Base-by-base conservation (phyloP, 306 rosid genomes). In the Cicer judaicum region DNA sequence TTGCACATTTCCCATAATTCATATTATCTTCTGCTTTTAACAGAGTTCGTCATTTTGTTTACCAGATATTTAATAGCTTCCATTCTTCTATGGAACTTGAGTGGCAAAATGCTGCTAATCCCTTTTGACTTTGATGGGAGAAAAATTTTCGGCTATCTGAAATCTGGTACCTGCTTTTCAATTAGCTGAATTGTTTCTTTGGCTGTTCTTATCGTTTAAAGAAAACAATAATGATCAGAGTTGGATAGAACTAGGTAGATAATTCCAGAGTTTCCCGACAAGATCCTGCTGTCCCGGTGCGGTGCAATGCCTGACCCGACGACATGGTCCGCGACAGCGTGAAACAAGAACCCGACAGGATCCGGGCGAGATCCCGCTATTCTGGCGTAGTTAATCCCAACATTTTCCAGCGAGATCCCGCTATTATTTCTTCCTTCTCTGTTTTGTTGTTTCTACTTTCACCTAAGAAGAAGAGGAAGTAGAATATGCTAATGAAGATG, bases 71-170 rank as follows among this genome's bases (percentile, higher is more conserved):
- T 94, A 75, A 90, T 84, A 54, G 97, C 97, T 82, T 87, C 81
- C 61, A 75, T 92, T 85, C 96, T 94, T 80, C 68, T 92, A 21
- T 86, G 93, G 97, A 92, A 87, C 65, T 84, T 92, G 89, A 94
- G 64, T 81, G 85, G 75, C 64, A 41, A 88, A 81, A 86, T 94
- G 49, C 82, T 74, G 48, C 85, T 92, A 64, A 18, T 85, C 75
- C 90, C 94, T 56, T 53, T 83, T 29, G 84, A 87, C 48, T 85
- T 91, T 74, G 89, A 88, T 63, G 93, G 90, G 55, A 78, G 84
- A 74, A 94, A 78, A 84, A 2, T 94, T 55, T 73, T 82, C 59
- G 68, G 94, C 84, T 94, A 92, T 89, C 88, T 94, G 34, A 82
- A 86, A 78, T 94, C 97, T 29, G 99, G 99, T 94, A 87, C 46